Base-by-base conservation (phyloP, 768 basidiomycete genomes). In the Mycena epipterygia region DNA sequence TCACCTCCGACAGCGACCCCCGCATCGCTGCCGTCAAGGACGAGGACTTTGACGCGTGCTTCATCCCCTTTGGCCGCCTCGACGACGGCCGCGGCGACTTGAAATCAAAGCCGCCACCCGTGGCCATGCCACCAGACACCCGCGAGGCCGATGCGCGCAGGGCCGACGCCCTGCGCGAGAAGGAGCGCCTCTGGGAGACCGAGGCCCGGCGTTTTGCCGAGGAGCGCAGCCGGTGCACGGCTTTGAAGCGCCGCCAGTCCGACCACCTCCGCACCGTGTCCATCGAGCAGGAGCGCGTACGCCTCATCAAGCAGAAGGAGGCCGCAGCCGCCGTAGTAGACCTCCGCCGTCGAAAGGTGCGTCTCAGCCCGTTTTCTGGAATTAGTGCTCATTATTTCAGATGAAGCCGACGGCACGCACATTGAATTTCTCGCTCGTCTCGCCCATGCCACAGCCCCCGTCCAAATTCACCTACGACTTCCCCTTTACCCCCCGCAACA, bases 1-100 rank as follows among this genome's bases (percentile, higher is more conserved):
- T 91, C 76, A 82, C 85, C 13, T 84, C 84, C 16, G 87, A 89
- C 78, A 79, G 86, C 68, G 91, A 91, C 78, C 90, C 91, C 1
- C 87, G 90, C 52, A 90, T 92, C 59, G 89, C 87, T 51, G 81
- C 85, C 21, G 90, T 93, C 52, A 84, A 83, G 71, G 86, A 87
- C 77, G 86, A 84, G 72, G 86, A 86, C 70, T 87, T 87, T 73
- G 85, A 87, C 72, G 78, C 82, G 35, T 85, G 83, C 72, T 87
- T 87, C 69, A 76, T 86, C 21, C 86, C 86, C 16, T 79, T 81
- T 64, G 84, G 83, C 23, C 77, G 80, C 14, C 79, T 87, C 46
- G 72, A 73, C 37, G 72, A 73, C 49, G 68, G 69, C 41, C 69
- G 63, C 58, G 69, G 69, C 23, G 42, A 59, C 0, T 44, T 60